Base-by-base conservation (phyloP, 1,284 basidiomycete genomes). In the Ceratobasidium sp. region DNA sequence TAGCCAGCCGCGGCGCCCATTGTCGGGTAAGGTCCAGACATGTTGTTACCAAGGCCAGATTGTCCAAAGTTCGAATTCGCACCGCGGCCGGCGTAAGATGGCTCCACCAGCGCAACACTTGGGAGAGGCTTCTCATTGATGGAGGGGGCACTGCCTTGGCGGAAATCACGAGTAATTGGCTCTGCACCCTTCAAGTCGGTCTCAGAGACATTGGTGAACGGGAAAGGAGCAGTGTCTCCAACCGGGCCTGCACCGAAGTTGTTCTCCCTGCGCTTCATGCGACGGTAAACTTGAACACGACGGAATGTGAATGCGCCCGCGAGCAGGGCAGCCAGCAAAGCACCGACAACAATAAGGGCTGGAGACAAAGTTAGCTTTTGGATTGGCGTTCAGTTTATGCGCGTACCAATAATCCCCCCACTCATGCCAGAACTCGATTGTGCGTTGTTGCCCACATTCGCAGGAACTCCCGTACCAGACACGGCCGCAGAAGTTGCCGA, bases 281-380 rank as follows among this genome's bases (percentile, higher is more conserved):
- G 69, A 9, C 69, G 69, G 29, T 62, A 31, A 47, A 72, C 69
- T 56, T 72, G 69, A 44, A 72, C 45, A 11, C 69, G 69, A 9
- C 69, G 69, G 57, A 60, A 72, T 1, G 51, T 51, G 48, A 72
- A 72, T 44, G 69, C 69, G 17, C 69, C 69, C 8, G 56, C 69
- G 44, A 72, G 45, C 31, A 72, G 69, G 8, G 45, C 69, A 29
- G 56, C 69, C 57, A 72, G 51, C 47, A 72, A 54, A 48, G 69
- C 69, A 45, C 69, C 69, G 41, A 72, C 57, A 59, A 72, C 57
- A 50, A 72, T 72, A 72, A 72, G 69, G n/a, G 69, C 69, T 72
- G 22, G 24, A 60, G 44, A 24, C 4, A 51, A 6, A n/a, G 29
- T 72, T 60, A 72, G 45, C 51, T 27, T 6, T 17, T 64, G 17